Evolutionary conservation across 1,284 basidiomycete species (phyloP), one percentile per base, ranked within the genome.

Genomic region (Takashimella koratensis): DNA sequence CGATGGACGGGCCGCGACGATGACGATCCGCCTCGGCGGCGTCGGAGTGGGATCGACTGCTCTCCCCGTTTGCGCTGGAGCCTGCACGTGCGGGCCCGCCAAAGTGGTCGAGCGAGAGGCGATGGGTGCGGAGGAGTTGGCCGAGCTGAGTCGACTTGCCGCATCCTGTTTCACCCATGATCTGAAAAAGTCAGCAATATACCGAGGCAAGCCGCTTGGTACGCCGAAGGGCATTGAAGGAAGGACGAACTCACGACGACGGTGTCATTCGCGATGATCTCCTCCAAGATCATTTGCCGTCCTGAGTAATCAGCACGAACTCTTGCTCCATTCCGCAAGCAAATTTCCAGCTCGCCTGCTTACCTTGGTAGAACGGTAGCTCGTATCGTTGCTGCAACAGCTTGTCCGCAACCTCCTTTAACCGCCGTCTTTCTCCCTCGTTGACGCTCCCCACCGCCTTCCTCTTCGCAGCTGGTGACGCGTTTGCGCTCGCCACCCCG

Each of bases 101-200:
- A 47, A 60, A 73, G 48, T 71, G 55, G 11, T 63, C 60, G 2
- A 63, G 54, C 2, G 71, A 63, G 8, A 63, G 44, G 8, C 49
- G 21, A 54, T 76, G 68, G 3, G 65, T 84, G 45, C 92, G 82
- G 23, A 98, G 79, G 66, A 94, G 91, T 74, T 95, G 89, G 0
- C 93, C 91, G 25, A 95, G 83, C 79, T 95, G 94, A 45, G 95
- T 98, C 0, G 95, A 97, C 79, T 98, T 98, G 58, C 95, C 95
- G 23, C 92, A 96, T 36, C 95, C 96, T 0, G 95, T 98, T 77
- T 98, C 95, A 50, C 94, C 95, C 16, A 98, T 80, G 22, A 98
- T 81, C 73, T 75, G n/a, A n/a, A n/a, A 36, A 3, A 16, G 13
- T 41, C 16, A 47, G 40, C 26, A 19, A n/a, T 40, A 13, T 36